phyloP scores from a whole-genome alignment of 176 grass and related monocot species.

The Cymbopogon citratus region DNA sequence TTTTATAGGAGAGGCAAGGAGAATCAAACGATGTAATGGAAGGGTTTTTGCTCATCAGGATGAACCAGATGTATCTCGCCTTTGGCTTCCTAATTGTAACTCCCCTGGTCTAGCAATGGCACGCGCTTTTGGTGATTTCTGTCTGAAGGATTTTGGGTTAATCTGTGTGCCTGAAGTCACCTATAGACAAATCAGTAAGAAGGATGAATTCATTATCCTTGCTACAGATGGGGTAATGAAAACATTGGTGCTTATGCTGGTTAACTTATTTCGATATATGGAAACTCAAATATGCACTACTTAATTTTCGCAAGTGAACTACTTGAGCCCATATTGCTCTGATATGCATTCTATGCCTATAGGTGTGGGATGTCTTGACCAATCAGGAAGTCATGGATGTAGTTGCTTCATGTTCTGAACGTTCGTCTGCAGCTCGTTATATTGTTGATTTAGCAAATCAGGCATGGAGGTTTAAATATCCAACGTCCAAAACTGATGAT shows the following conservation, averaged over 20 bases:
- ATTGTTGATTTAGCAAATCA: constrained; percentile 53
- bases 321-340: neutral
- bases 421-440: constrained; percentile 34
- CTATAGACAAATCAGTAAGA: constrained; percentile 44
- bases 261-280: neutral
- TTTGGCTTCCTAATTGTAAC: constrained; percentile 65
- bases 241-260: neutral
- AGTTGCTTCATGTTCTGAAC: constrained; percentile 42
- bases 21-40: constrained; percentile 62
- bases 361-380: constrained; percentile 80
- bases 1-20: constrained; percentile 60
- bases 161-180: constrained; percentile 68
- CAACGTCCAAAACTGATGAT: constrained; percentile 69
- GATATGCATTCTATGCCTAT: constrained; percentile 5
- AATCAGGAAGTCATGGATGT: constrained; percentile 68
- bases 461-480: constrained; percentile 63
- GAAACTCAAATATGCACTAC: neutral
- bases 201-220: constrained; percentile 68
- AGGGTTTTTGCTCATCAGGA: constrained; percentile 58
- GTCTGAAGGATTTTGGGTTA: constrained; percentile 70
- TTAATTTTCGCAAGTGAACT: neutral
- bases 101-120: constrained; percentile 70
- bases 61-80: constrained; percentile 64
- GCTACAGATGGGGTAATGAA: constrained; percentile 71
- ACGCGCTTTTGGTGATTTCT: constrained; percentile 79